Percentiles rank a stretch among this genome's conserved stretches.
Conservation (phyloP, 805 yeast species). For the Spathaspora arborariae region DNA sequence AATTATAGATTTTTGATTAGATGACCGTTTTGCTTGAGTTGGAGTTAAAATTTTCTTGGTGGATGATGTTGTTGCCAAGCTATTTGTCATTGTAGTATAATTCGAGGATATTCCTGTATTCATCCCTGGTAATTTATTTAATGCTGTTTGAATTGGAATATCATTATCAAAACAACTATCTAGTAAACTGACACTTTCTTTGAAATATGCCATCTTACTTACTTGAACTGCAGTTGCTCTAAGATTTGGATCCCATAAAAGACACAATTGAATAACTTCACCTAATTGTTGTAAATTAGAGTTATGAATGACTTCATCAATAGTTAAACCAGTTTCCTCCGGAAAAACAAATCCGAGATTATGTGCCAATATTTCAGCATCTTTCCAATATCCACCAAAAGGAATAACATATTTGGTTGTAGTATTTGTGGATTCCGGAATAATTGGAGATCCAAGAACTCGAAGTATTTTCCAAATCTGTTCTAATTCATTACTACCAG, state of each 20-base stretch:
- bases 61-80: conserved; percentile 3
- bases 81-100: neutral
- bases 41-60: conserved; percentile 5
- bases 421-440: conserved; percentile 16
- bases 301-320: conserved; percentile 44
- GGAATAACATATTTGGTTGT: conserved; percentile 28
- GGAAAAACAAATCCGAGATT: conserved; percentile 59
- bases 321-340: conserved; percentile 44
- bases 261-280: conserved; percentile 45
- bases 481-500: conserved; percentile 76
- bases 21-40: neutral
- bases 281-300: conserved; percentile 40
- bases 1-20: neutral
- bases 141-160: neutral
- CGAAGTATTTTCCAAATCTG: conserved; percentile 69
- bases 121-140: conserved; percentile 5
- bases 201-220: conserved; percentile 52
- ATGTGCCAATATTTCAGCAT: conserved; percentile 50
- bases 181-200: conserved; percentile 27
- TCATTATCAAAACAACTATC: conserved; percentile 7
- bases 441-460: conserved; percentile 69
- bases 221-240: conserved; percentile 52
- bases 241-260: conserved; percentile 76
- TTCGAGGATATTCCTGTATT: neutral
- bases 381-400: conserved; percentile 73